phyloP scores from a whole-genome alignment of 2,329 filamentous ascomycete species.

The Claviceps digitariae region DNA sequence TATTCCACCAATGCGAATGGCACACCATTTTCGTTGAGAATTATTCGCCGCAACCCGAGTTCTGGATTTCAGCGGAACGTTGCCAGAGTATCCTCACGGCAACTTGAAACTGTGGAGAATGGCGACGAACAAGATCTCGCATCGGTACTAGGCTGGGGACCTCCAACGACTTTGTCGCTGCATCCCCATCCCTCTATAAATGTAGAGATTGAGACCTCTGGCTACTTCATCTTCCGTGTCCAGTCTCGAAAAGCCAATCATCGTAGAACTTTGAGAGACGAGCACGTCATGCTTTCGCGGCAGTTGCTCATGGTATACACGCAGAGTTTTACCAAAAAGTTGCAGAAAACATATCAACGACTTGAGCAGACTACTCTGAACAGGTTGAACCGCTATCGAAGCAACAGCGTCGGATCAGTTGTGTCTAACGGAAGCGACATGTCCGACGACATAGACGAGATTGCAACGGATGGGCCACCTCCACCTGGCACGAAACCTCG shows the following conservation, averaged over 20 bases:
- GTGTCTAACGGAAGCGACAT: constrained; percentile 10
- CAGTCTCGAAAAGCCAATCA: constrained; percentile 3
- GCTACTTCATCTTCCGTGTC: constrained; percentile 42
- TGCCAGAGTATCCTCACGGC: constrained; percentile 46
- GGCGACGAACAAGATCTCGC: constrained; percentile 11
- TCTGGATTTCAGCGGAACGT: constrained; percentile 64
- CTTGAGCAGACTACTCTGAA: constrained; percentile 14
- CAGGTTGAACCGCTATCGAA: constrained; percentile 15
- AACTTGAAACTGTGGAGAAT: constrained; percentile 24
- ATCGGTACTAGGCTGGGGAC: constrained; percentile 8
- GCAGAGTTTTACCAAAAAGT: constrained; percentile 33
- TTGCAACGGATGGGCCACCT: constrained; percentile 1
- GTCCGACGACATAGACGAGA: neutral
- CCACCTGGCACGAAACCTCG: constrained; percentile 30
- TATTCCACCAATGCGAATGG: constrained; percentile 17
- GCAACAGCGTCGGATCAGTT: constrained; percentile 18
- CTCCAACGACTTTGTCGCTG: neutral
- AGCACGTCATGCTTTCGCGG: constrained; percentile 31
- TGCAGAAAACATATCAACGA: constrained; percentile 31
- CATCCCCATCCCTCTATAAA: constrained; percentile 29
- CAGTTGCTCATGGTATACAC: constrained; percentile 45
- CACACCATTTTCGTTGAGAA: constrained; percentile 39
- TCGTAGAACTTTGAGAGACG: constrained; percentile 3
- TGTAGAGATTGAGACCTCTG: constrained; percentile 39
- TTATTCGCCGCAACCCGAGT: constrained; percentile 62